Evolutionary conservation across 352 stramenopile genomes (phyloP), one percentile per base, ranked within the genome.

Genomic region (Globisporangium spinosum): DNA sequence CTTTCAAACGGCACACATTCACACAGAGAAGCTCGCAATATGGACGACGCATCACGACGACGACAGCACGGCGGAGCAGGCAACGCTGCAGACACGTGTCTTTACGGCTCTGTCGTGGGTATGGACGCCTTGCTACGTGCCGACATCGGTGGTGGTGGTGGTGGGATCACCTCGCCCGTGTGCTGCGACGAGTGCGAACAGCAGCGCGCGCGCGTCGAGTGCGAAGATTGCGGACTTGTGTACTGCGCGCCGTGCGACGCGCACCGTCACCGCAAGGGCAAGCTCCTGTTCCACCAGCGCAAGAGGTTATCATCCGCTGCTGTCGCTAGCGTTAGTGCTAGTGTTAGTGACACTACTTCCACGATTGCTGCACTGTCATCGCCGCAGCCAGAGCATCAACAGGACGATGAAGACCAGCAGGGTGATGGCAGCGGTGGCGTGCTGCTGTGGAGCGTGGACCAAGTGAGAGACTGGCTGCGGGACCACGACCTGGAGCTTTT

Each of bases 171-270:
- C 38, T 45, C 49, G 27, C 32, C 64, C 25, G 27, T 78, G 55
- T 8, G 58, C 65, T 95, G 87, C 64, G 87, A 95, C 47, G 87
- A 95, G 68, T 95, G 87, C 72, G 85, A 95, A 64, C 68, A 82
- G 12, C 66, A 65, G 32, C 53, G 54, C 5, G 79, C 77, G 59
- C 56, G 73, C 43, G 67, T 91, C 65, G 74, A 77, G 13, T 95
- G 87, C 62, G 75, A 87, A 25, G 87, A 89, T 69, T 95, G 87
- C 60, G 87, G 85, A 3, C 73, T 95, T 45, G 72, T 82, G 66
- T 95, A 93, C 73, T 95, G 87, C 61, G 59, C 69, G 27, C 53
- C 65, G 2, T 95, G 87, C 62, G 85, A 95, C 71, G 76, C 74
- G 29, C 76, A 83, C 34, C 75, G 83, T 65, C 87, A 95, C 68